phyloP scores from a whole-genome alignment of 2,329 filamentous ascomycete species.

The Aurifilum marmelostoma region DNA sequence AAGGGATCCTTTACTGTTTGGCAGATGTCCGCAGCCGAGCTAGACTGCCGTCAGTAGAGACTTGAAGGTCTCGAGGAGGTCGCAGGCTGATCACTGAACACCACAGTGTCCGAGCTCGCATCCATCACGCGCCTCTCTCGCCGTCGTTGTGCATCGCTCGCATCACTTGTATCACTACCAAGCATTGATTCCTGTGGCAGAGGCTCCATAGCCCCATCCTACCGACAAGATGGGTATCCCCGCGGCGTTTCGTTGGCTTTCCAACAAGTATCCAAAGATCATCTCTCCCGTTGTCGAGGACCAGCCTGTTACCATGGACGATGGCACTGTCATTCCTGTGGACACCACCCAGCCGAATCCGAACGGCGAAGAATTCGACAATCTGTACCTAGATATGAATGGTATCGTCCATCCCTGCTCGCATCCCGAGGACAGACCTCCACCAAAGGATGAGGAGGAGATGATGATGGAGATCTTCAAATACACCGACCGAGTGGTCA shows the following conservation, averaged over 20 bases:
- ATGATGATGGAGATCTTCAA: conserved; percentile 99
- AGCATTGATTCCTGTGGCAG: not conserved
- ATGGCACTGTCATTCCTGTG: conserved; percentile 82
- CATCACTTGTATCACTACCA: not conserved
- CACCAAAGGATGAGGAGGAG: conserved; percentile 92
- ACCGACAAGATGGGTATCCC: conserved; percentile 79
- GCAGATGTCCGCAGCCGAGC: not conserved
- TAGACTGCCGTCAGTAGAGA: not conserved
- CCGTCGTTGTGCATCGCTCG: not conserved
- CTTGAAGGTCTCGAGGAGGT: conserved; percentile 8
- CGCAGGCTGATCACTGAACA: conserved; percentile 21
- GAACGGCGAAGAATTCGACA: conserved; percentile 97
- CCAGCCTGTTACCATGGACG: conserved; percentile 73
- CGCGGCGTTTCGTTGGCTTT: conserved; percentile 94
- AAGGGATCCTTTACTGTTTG: not conserved
- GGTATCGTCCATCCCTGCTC: conserved; percentile 99
- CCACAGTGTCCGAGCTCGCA: conserved; percentile 6
- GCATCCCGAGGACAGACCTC: conserved; percentile 90
- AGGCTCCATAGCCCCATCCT: conserved; percentile 15
- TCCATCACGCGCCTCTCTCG: not conserved
- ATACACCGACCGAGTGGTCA: conserved; percentile 98
- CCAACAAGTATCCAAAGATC: conserved; percentile 96
- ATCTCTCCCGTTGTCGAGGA: conserved; percentile 91
- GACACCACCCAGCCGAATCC: conserved; percentile 86
- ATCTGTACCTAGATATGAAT: conserved; percentile 98